Evolutionary conservation across 306 rosid species (phyloP), one percentile per base, ranked within the genome.

Genomic region (Astragalus glycyphyllos): DNA sequence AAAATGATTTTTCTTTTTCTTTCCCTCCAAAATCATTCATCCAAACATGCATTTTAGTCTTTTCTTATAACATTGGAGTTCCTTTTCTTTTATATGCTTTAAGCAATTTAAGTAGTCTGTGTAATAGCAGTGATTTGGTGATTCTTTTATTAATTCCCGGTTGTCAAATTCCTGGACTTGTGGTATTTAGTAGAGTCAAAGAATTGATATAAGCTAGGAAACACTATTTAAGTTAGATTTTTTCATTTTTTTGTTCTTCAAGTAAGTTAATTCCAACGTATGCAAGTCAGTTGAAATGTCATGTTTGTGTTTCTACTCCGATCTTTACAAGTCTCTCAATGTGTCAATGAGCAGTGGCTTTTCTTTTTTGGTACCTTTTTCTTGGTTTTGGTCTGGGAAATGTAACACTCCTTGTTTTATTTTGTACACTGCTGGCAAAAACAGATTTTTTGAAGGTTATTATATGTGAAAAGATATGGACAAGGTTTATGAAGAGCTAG

Each of bases 401-500:
- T 26, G 32, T 12, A 49, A 50, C 58, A 7, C 41, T 67, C 54
- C 0, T 46, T 17, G 45, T 50, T 73, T 58, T 49, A 4, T 40
- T 69, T 68, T 68, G 55, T 37, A n/a, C 31, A 2, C 37, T 65
- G 48, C 5, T 37, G 65, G 14, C 60, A 42, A 29, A 66, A 34
- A 46, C 78, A 67, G 77, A 69, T 37, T 37, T 72, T 12, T 13
- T 13, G 15, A 58, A 75, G 3, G 29, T 42, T 61, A 71, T 10
- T 69, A 8, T 8, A 55, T 54, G 73, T 44, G 71, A 72, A 49
- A 78, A 63, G 76, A 77, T 16, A 87, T 88, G 97, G 94, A 79
- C 13, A 85, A 73, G 45, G 80, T 87, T 42, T 86, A 65, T 70
- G 85, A 74, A 83, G 90, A 89, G 79, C 87, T 89, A 0, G 94